A percentile compares a stretch with the other conserved stretches of the same genome.
These are phyloP conservation scores for Coriaria nepalensis DNA, from an alignment of 306 rosid species.

Conservation along the genomic window DNA sequence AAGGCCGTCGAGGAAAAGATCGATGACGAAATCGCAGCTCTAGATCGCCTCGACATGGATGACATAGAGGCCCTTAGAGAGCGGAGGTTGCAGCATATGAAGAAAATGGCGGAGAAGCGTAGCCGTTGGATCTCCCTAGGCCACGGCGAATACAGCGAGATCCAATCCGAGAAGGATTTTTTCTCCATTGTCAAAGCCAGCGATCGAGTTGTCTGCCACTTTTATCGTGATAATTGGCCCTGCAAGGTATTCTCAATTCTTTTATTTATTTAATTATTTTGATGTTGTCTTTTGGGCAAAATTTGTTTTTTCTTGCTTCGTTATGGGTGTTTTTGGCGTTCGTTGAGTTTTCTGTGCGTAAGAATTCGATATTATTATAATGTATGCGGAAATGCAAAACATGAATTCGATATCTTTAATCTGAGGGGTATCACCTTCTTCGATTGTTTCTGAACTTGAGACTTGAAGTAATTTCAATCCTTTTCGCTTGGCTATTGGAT, in stretches of 20 bases:
- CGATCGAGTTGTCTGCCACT: constrained; percentile 97
- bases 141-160: constrained; percentile 70
- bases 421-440: too few relatives aligned
- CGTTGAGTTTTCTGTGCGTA: too few relatives aligned
- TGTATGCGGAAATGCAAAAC: too few relatives aligned
- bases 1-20: constrained; percentile 83
- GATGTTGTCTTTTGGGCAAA: too few relatives aligned
- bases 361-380: too few relatives aligned
- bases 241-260: constrained; percentile 43
- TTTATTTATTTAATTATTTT: neutral
- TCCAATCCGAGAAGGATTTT: constrained; percentile 78
- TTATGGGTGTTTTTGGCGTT: neutral
- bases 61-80: constrained; percentile 78
- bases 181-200: constrained; percentile 86
- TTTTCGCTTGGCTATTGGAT: too few relatives aligned
- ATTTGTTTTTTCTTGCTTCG: too few relatives aligned
- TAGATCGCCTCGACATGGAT: constrained; percentile 73
- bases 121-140: constrained; percentile 90
- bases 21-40: constrained; percentile 74
- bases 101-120: constrained; percentile 94
- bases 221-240: constrained; percentile 97
- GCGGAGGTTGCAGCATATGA: constrained; percentile 88
- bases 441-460: too few relatives aligned
- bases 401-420: too few relatives aligned
- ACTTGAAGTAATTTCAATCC: too few relatives aligned